Evolutionary conservation across 345 rosid genomes (phyloP).

Genomic region (Ceriops decandra): DNA sequence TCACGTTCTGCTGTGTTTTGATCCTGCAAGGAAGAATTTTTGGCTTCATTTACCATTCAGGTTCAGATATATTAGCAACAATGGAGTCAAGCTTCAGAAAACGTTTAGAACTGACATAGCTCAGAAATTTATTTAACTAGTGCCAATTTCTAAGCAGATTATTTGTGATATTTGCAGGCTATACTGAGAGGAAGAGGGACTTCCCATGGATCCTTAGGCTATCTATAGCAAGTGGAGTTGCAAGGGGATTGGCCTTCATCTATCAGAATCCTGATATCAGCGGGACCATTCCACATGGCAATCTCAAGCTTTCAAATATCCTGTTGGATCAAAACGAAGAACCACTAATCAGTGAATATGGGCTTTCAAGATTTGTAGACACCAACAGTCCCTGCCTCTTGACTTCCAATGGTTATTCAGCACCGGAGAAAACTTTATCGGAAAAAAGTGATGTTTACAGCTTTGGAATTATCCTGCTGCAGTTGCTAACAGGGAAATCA

Average conservation of each 20-base stretch:
- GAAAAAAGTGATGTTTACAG: constrained; percentile 52
- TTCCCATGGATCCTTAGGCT: constrained; percentile 57
- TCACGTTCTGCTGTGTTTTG: no score
- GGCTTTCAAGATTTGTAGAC: constrained; percentile 34
- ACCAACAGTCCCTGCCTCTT: constrained; percentile 14
- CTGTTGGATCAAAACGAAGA: constrained; percentile 37
- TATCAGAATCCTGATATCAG: constrained; percentile 27
- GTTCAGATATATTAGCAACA: no score
- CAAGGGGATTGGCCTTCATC: constrained; percentile 47
- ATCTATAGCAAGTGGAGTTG: constrained; percentile 44
- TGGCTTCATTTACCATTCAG: no score
- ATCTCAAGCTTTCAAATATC: constrained; percentile 65
- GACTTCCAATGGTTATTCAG: constrained; percentile 34
- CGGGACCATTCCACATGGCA: constrained; percentile 51
- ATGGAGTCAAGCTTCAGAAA: no score
- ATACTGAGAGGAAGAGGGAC: constrained; percentile 43
- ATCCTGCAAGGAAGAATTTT: no score
- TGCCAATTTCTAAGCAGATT: constrained; percentile 30
- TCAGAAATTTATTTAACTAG: constrained; percentile 50
- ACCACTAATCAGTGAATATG: constrained; percentile 52
- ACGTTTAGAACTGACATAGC: constrained; percentile 42
- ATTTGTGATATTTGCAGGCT: constrained; percentile 32
- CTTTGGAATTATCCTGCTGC: constrained; percentile 50
- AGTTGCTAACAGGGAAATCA: constrained; percentile 49
- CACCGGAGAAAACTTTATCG: constrained; percentile 43